Evolutionary conservation across 1,139 yeast species (phyloP).

Genomic region (Magnusiomyces suaveolens): DNA sequence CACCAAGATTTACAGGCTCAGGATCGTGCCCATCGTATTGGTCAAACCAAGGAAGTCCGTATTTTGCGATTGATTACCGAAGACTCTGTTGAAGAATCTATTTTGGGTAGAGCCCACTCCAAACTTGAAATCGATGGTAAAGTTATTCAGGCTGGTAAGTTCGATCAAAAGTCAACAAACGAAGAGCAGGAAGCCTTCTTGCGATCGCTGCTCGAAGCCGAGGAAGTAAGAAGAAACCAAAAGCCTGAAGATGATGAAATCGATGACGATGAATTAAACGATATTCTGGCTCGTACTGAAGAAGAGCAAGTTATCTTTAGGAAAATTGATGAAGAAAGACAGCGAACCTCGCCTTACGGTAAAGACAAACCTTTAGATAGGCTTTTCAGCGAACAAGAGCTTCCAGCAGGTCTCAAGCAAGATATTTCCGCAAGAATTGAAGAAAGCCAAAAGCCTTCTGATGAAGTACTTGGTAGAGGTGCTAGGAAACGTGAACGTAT

Average conservation of each 20-base stretch:
- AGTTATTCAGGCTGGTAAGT: constrained; percentile 97
- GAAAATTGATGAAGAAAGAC: constrained; percentile 63
- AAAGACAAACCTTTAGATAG: constrained; percentile 38
- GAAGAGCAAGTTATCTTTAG: constrained; percentile 57
- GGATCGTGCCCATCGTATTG: too few relatives aligned
- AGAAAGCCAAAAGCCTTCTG: constrained; percentile 49
- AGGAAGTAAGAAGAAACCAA: constrained; percentile 44
- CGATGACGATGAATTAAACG: constrained; percentile 64
- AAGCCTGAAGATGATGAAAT: constrained; percentile 51
- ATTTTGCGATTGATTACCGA: constrained; percentile 87
- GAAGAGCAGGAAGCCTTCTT: constrained; percentile 95
- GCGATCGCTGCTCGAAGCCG: constrained; percentile 75
- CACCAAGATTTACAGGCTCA: too few relatives aligned
- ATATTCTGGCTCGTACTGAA: constrained; percentile 73
- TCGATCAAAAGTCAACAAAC: constrained; percentile 90
- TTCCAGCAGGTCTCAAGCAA: constrained; percentile 72
- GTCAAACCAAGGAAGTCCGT: too few relatives aligned
- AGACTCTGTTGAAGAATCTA: constrained; percentile 90
- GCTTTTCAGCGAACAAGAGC: constrained; percentile 57
- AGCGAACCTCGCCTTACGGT: constrained; percentile 35
- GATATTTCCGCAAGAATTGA: constrained; percentile 50
- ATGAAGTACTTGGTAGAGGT: constrained; percentile 49
- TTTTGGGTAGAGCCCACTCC: constrained; percentile 86
- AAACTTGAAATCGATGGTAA: constrained; percentile 95
- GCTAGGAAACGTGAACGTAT: constrained; percentile 74